phyloP scores from a whole-genome alignment of 768 basidiomycete genomes.

The Tricholoma saponaceum region DNA sequence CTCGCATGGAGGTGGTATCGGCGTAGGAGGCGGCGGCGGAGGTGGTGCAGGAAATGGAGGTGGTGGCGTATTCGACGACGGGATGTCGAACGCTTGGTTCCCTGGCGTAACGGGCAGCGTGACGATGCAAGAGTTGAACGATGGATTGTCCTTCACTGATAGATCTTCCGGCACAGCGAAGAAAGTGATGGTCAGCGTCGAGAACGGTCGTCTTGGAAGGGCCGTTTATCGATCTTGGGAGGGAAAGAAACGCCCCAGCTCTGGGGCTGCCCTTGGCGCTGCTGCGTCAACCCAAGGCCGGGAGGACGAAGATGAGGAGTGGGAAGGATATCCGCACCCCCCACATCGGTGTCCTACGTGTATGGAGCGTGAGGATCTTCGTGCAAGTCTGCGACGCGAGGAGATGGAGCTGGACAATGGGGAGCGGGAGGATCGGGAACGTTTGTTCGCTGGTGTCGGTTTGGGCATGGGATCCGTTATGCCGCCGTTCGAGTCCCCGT shows the following conservation, averaged over 20 bases:
- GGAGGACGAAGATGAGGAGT: neutral
- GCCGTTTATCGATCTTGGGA: neutral
- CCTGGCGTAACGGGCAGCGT: constrained; percentile 22
- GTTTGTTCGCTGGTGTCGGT: neutral
- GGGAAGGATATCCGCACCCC: neutral
- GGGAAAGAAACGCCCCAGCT: neutral
- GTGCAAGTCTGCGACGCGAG: neutral
- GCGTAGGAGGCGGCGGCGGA: neutral
- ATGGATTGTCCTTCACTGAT: neutral
- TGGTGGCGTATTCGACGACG: constrained; percentile 23
- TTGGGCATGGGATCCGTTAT: constrained; percentile 1
- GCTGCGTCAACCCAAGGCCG: neutral
- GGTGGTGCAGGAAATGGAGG: constrained; percentile 3
- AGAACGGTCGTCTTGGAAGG: constrained; percentile 3
- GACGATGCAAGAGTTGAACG: constrained; percentile 9
- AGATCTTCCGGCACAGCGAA: constrained; percentile 2
- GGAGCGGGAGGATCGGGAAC: neutral
- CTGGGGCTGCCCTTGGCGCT: neutral
- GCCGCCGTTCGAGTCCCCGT: too few species aligned
- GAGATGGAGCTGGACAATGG: neutral
- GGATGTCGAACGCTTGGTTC: constrained; percentile 38
- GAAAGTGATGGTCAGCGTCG: constrained; percentile 15
- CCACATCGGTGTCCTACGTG: neutral
- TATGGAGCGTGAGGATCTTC: neutral
- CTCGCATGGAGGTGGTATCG: neutral